Evolutionary conservation across 805 yeast genomes (phyloP), one percentile per base, ranked within the genome.

Genomic region (Teunomyces tritomae): DNA sequence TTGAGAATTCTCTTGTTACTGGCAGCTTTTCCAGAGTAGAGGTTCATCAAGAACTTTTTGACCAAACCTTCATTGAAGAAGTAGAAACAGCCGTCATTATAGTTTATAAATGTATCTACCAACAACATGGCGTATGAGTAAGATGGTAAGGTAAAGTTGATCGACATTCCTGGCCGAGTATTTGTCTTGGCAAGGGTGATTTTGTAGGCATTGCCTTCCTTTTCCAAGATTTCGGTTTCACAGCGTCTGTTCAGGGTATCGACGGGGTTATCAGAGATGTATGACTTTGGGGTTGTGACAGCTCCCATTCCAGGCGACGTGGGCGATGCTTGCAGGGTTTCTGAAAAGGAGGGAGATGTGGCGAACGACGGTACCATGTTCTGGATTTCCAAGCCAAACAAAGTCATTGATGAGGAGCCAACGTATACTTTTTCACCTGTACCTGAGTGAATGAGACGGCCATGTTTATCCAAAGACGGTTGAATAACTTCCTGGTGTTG

Each of bases 41-140:
- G 73, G 51, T 84, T 74, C 67, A 81, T 77, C 45, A 87, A 62
- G 51, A 81, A 84, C 54, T 80, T 79, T 58, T 85, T 86, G 20
- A 85, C 88, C 16, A 85, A 59, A 1, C 95, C 95, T 62, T 87
- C 95, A 59, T 87, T 87, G 69, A 87, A 87, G 58, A 87, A 87
- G 65, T 87, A 87, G 62, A 87, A 87, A 56, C 95, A 87, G 0
- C 91, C 94, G 63, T 86, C 94, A 57, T 87, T 87, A 62, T 85
- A 87, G 44, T 85, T 84, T 45, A 87, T 78, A 55, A 87, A 87
- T 0, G 89, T 83, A 59, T 87, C 92, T 9, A 87, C 87, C 43
- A 87, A 66, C 10, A 85, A 62, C 78, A 84, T 78, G 5, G 92
- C 90, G 62, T 86, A 85, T 3, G 88, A 80, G 53, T 85, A 86